A percentile compares a stretch with the other conserved stretches of the same genome.
Evolutionary conservation across 371 early-diverging fungal genomes (phyloP).

Genomic region (Mucor velutinosus): DNA sequence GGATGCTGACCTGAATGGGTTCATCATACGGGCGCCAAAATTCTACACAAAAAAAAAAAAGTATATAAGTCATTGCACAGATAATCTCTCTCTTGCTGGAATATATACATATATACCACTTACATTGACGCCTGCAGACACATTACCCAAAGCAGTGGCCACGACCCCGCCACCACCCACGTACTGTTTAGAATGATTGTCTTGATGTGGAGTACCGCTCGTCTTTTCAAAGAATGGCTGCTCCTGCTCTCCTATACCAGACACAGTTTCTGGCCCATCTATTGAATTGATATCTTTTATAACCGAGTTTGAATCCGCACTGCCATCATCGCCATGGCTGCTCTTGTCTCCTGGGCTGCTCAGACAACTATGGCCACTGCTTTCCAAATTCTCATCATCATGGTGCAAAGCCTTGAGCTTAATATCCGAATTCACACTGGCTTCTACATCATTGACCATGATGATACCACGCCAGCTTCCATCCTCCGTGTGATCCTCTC

Average conservation of each 20-base stretch:
- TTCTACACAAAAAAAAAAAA: neutral
- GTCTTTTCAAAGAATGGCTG: neutral
- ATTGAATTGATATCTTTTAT: neutral
- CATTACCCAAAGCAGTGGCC: constrained; percentile 34
- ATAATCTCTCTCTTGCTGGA: constrained; percentile 7
- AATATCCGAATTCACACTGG: constrained; percentile 1
- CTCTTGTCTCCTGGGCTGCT: neutral
- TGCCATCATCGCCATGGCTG: no score
- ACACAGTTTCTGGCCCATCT: neutral
- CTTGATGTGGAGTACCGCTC: neutral
- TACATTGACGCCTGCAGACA: constrained; percentile 43
- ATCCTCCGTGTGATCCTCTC: constrained; percentile 25
- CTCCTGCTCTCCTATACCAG: neutral
- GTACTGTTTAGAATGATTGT: neutral
- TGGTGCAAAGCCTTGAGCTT: constrained; percentile 1
- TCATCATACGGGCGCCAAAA: constrained; percentile 24
- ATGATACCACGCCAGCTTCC: constrained; percentile 27
- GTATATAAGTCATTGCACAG: constrained; percentile 1
- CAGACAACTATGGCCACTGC: neutral
- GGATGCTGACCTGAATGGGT: constrained; percentile 16
- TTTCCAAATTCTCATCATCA: neutral
- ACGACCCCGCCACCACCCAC: constrained; percentile 26
- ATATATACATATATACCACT: constrained; percentile 16
- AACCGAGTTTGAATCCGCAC: neutral
- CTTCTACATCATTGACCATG: constrained; percentile 17